Percentiles rank a stretch among this genome's conserved stretches.
Evolutionary conservation across 2,329 filamentous ascomycete genomes (phyloP).

Genomic region (Phaeosphaeriaceae sp.): DNA sequence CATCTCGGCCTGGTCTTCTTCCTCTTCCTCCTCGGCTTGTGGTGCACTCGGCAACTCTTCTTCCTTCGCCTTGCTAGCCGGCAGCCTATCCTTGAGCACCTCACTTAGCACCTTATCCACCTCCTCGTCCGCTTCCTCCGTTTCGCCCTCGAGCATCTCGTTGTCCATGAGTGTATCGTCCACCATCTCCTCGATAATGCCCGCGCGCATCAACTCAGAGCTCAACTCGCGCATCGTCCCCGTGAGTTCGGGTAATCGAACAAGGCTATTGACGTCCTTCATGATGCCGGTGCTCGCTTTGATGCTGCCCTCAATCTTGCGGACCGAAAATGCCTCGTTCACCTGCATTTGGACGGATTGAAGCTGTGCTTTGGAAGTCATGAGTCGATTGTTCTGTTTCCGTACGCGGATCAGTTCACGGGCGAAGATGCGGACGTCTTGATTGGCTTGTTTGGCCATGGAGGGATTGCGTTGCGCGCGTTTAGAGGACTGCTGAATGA

Average conservation of each 20-base stretch:
- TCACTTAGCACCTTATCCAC: slow-evolving; percentile 93
- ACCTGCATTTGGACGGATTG: slow-evolving; percentile 97
- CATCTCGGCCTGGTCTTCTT: slow-evolving; percentile 87
- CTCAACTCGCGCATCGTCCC: slow-evolving; percentile 89
- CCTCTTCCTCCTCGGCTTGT: slow-evolving; percentile 71
- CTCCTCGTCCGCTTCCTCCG: slow-evolving; percentile 75
- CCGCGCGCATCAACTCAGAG: slow-evolving; percentile 88
- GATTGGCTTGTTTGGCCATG: slow-evolving; percentile 77
- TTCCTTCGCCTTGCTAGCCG: slow-evolving; percentile 66
- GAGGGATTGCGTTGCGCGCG: slow-evolving; percentile 82
- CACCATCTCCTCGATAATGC: slow-evolving; percentile 98
- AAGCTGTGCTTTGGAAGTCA: slow-evolving; percentile 90
- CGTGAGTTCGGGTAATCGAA: slow-evolving; percentile 84
- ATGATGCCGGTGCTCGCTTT: slow-evolving; percentile 88
- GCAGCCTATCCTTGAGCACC: slow-evolving; percentile 82
- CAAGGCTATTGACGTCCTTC: slow-evolving; percentile 91
- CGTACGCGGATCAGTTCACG: slow-evolving; percentile 84
- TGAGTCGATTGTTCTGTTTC: slow-evolving; percentile 74
- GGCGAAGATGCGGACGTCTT: slow-evolving; percentile 87
- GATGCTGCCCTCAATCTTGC: slow-evolving; percentile 94
- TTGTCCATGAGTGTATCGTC: slow-evolving; percentile 78
- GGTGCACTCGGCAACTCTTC: slow-evolving; percentile 61
- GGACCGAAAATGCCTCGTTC: slow-evolving; percentile 91
- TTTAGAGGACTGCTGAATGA: slow-evolving; percentile 82
- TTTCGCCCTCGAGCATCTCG: slow-evolving; percentile 72